Evolutionary conservation across 2,329 filamentous ascomycete species (phyloP).

Genomic region (Aspergillus brasiliensis): DNA sequence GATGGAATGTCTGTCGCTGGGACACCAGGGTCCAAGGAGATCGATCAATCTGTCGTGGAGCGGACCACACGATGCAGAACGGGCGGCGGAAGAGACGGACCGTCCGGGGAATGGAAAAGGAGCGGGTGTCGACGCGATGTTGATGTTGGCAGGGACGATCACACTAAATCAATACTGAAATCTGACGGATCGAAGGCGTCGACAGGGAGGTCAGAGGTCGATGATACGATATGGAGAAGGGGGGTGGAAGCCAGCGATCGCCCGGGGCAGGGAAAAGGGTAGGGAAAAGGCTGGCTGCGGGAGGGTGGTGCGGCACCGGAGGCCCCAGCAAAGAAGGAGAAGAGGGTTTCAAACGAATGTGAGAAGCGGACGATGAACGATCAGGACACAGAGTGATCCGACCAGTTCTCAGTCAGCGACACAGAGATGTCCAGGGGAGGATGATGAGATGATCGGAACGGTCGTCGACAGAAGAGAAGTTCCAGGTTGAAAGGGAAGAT

Average conservation of each 20-base stretch:
- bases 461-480: conserved; percentile 3
- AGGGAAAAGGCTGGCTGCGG: conserved; percentile 9
- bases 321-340: not conserved
- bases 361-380: not conserved
- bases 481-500: conserved; percentile 7
- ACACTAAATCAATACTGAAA: not conserved
- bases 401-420: not conserved
- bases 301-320: conserved; percentile 10
- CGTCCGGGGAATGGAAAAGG: not conserved
- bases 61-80: not conserved
- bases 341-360: conserved; percentile 3
- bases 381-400: not conserved
- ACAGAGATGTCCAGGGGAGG: not conserved
- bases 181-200: conserved; percentile 1
- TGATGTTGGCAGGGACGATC: not conserved
- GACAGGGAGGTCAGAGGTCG: not conserved
- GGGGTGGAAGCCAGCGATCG: conserved; percentile 14
- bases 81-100: conserved; percentile 3
- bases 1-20: conserved; percentile 4
- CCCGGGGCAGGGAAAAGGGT: conserved; percentile 15
- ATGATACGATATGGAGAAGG: conserved; percentile 16
- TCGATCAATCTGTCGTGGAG: conserved; percentile 10
- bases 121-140: not conserved
- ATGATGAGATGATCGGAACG: not conserved
- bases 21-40: conserved; percentile 5